Evolutionary conservation across 805 yeast species (phyloP), one percentile per base, ranked within the genome.

Genomic region (Suhomyces vadensis): DNA sequence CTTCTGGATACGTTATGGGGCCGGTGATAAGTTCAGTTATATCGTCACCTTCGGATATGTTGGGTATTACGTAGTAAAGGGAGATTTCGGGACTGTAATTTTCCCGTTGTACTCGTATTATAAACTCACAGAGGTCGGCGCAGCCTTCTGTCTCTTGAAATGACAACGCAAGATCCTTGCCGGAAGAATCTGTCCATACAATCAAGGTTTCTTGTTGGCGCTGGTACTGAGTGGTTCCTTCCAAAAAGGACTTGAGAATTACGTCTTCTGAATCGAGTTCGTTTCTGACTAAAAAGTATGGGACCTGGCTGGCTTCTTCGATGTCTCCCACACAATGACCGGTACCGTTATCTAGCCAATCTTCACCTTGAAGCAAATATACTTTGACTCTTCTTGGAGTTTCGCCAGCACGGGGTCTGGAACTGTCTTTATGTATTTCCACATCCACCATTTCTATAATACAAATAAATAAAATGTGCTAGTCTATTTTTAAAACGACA

Each of bases 91-190:
- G 85, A 60, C 79, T 87, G 42, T 73, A 55, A 41, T 54, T 58
- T 35, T 70, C 75, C 52, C 78, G 80, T 57, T 86, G 92, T 1
- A 82, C 82, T 42, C 75, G 75, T 14, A 87, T 77, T 20, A 91
- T 74, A 58, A 89, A 91, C 39, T 87, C 92, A 60, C 96, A 89
- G 35, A 91, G 57, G 5, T 82, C 78, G 9, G 87, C 78, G 63
- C 99, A 92, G 0, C 97, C 98, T 37, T 84, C 85, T 26, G 87
- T 82, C 56, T 90, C 97, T 63, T 92, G 97, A 63, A 92, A 92
- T 37, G 95, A 85, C 19, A 92, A 71, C 1, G 98, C 98, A 50
- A 88, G 80, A 62, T 89, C 95, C 42, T 75, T 76, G 4, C 75
- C 76, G 6, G 84, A 81, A 14, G 77, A 74, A 57, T 88, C 96